Evolutionary conservation across 495 filamentous ascomycete genomes (phyloP), one percentile per base, ranked within the genome.

Genomic region (Filosporella fistucella): DNA sequence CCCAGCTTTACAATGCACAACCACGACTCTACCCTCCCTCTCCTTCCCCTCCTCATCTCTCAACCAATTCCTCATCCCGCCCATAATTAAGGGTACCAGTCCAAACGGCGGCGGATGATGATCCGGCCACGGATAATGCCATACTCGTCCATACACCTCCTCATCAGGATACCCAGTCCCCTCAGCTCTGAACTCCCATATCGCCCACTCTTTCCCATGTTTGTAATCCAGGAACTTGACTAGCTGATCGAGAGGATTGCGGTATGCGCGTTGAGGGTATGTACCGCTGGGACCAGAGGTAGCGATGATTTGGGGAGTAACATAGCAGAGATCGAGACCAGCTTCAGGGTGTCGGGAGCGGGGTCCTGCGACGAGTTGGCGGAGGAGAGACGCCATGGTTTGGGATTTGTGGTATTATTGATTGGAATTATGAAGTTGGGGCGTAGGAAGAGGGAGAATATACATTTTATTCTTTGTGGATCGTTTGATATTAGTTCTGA

Each of bases 161-260:
- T 75, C 75, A 62, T 97, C 93, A 0, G 87, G 88, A 57, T 98
- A 98, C 0, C 93, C 93, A 0, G 94, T 95, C 8, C 93, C 93
- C 62, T 98, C 93, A 25, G 89, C 93, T 28, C 94, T 82, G 58
- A 97, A 96, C 60, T 98, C 93, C 89, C 89, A 98, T 54, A 98
- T 95, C 9, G 82, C 77, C 93, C 91, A 97, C 47, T 89, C 69
- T 9, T 72, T 63, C 42, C 78, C 84, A 70, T 98, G 93, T 51
- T 87, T 87, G 16, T 69, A 67, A 66, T 97, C 87, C 32, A 98
- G 84, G 61, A 88, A 97, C 24, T 77, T 76, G 40, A 97, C 84
- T 4, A 98, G 79, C 10, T 77, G 75, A 55, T 91, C 83, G 36
- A 91, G 83, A 0, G 93, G 93, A 57, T 94, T 98, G 51, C 93